Conservation (phyloP, 331 rosid genomes). For the Malus hybrid region DNA sequence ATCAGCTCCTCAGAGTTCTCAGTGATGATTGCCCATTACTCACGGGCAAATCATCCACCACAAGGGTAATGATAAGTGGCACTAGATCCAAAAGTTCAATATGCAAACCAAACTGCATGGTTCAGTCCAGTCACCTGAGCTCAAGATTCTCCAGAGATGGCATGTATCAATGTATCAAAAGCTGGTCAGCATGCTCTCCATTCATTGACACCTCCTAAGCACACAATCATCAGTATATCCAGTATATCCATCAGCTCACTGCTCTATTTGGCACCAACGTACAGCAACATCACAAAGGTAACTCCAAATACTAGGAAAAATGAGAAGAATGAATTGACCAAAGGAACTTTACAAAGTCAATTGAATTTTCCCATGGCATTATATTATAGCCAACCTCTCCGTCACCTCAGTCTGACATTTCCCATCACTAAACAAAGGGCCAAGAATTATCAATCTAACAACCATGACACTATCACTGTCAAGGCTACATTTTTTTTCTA, state of each 20-base stretch:
- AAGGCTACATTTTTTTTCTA: slow-evolving; percentile 22
- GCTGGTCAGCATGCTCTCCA: slow-evolving; percentile 17
- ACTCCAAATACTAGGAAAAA: slow-evolving; percentile 1
- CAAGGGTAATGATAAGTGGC: slow-evolving; percentile 16
- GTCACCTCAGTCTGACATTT: slow-evolving; percentile 19
- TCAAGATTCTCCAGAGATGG: slow-evolving; percentile 25
- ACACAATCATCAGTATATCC: neutral
- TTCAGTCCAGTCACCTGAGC: slow-evolving; percentile 15
- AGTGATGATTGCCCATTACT: slow-evolving; percentile 7
- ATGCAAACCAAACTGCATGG: neutral
- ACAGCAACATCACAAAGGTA: neutral
- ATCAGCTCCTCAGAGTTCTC: slow-evolving; percentile 13
- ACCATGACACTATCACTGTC: slow-evolving; percentile 23
- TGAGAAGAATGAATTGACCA: slow-evolving; percentile 4
- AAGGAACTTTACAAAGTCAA: neutral
- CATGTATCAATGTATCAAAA: slow-evolving; percentile 21
- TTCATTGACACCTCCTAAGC: slow-evolving; percentile 21
- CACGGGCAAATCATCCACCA: slow-evolving; percentile 8
- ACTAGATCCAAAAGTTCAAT: slow-evolving; percentile 15
- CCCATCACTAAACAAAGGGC: slow-evolving; percentile 17
- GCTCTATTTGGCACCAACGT: slow-evolving; percentile 19
- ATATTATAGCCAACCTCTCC: slow-evolving; percentile 21
- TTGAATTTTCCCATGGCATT: neutral
- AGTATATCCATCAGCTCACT: slow-evolving; percentile 21
- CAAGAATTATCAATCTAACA: slow-evolving; percentile 15